Evolutionary conservation across 257 asterid species (phyloP).

Genomic region (Asclepias syriaca): DNA sequence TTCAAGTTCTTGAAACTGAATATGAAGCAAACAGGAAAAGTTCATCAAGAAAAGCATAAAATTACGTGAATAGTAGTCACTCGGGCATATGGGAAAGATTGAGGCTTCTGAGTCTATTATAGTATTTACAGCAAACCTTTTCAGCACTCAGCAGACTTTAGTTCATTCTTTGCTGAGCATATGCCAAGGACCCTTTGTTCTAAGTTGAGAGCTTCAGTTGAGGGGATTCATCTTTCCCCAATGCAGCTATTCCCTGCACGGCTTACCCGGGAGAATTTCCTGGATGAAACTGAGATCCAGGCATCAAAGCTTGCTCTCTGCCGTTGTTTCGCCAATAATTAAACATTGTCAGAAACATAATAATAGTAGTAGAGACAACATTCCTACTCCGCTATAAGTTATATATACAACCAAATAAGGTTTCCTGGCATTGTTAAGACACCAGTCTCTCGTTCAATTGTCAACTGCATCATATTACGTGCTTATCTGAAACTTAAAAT

Average conservation of each 20-base stretch:
- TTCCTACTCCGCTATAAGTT: background rate
- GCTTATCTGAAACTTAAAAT: background rate
- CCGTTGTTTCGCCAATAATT: slow-evolving; percentile 62
- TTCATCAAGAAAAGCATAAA: background rate
- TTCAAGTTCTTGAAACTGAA: background rate
- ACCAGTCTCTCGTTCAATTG: background rate
- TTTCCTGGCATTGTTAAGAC: background rate
- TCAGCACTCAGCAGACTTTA: slow-evolving; percentile 52
- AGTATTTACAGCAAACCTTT: background rate
- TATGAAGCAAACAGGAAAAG: background rate
- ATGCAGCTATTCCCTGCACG: slow-evolving; percentile 62
- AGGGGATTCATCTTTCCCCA: slow-evolving; percentile 65
- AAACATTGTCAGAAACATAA: slow-evolving; percentile 23
- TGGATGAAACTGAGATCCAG: slow-evolving; percentile 72
- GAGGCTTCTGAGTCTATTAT: background rate
- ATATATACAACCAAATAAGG: background rate
- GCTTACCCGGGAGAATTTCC: slow-evolving; percentile 79
- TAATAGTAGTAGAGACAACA: background rate
- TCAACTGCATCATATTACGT: background rate
- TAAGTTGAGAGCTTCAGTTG: slow-evolving; percentile 60
- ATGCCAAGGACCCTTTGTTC: slow-evolving; percentile 61
- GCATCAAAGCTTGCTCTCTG: slow-evolving; percentile 73
- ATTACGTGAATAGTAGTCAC: background rate
- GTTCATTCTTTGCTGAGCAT: slow-evolving; percentile 55
- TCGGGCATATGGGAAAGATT: background rate